A percentile compares a stretch with the other conserved stretches of the same genome.
Evolutionary conservation across 148 eudicot species (phyloP).

Genomic region (Rhododendron vialii): DNA sequence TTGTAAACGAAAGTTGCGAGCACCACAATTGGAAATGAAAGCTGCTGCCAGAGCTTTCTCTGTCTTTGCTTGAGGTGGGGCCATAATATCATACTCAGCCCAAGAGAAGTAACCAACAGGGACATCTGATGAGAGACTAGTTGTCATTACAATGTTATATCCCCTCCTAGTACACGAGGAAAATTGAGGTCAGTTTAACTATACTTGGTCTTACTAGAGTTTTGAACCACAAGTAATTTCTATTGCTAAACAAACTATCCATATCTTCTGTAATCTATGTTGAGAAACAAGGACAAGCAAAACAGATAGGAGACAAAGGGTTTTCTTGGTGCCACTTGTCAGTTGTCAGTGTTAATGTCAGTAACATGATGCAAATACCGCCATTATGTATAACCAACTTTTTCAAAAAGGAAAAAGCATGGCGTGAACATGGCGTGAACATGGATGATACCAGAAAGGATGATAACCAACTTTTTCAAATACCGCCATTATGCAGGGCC

Average conservation of each 20-base stretch:
- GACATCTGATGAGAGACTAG: conserved; percentile 97
- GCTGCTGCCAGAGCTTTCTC: conserved; percentile 92
- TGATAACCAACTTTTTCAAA: no score
- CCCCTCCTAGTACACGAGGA: conserved; percentile 56
- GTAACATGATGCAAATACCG: background rate
- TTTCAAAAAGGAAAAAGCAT: background rate
- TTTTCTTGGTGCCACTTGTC: background rate
- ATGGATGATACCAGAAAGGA: no score
- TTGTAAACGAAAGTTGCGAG: conserved; percentile 85
- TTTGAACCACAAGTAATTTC: background rate
- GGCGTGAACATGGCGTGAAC: no score
- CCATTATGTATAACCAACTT: background rate
- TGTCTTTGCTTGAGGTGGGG: conserved; percentile 78
- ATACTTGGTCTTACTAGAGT: background rate
- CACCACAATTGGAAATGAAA: conserved; percentile 94
- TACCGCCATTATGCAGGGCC: no score
- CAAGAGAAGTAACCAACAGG: conserved; percentile 98
- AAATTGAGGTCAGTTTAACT: conserved; percentile 1
- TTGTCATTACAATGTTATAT: conserved; percentile 78
- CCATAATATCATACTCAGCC: conserved; percentile 99
- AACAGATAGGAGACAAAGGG: background rate
- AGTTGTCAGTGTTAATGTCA: background rate
- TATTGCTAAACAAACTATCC: background rate
- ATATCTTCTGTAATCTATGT: background rate
- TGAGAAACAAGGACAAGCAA: background rate